Conservation (phyloP, 1,139 yeast species). For the Geotrichum reessii region DNA sequence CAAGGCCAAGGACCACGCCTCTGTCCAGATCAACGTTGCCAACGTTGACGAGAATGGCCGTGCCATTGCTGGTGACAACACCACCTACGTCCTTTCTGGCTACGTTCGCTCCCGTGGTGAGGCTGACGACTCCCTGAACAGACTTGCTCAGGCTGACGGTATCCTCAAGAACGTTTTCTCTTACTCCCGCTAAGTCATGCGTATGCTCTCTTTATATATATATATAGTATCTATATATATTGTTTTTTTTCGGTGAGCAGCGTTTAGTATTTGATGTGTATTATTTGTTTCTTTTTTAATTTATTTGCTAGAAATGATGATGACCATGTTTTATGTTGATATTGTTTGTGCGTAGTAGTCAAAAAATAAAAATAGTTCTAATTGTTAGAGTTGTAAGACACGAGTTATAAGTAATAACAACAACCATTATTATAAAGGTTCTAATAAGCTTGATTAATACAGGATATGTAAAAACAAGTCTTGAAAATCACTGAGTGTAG, state of each 20-base stretch:
- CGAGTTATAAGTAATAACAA: too few relatives aligned
- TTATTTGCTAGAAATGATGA: background rate
- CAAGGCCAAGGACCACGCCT: constrained; percentile 99
- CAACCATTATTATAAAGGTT: too few relatives aligned
- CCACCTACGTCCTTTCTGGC: constrained; percentile 96
- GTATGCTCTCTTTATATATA: background rate
- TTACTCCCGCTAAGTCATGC: constrained; percentile 80
- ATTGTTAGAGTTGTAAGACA: too few relatives aligned
- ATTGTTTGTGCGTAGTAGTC: background rate
- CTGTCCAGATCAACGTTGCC: constrained; percentile 88
- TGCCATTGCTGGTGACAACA: constrained; percentile 84
- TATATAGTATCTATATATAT: too few relatives aligned
- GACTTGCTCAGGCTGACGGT: constrained; percentile 99
- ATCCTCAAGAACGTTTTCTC: constrained; percentile 97
- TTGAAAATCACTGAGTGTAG: too few relatives aligned
- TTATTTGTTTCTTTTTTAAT: background rate
- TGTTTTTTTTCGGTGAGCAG: background rate
- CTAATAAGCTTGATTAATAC: too few relatives aligned
- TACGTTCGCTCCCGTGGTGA: constrained; percentile 89
- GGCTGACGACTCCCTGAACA: constrained; percentile 98
- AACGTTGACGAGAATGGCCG: constrained; percentile 93
- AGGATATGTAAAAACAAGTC: too few relatives aligned
- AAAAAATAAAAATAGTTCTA: too few relatives aligned
- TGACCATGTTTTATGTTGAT: background rate
- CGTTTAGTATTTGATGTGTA: background rate